Evolutionary conservation across 768 basidiomycete genomes (phyloP).

Genomic region (Termitomyces sp.): DNA sequence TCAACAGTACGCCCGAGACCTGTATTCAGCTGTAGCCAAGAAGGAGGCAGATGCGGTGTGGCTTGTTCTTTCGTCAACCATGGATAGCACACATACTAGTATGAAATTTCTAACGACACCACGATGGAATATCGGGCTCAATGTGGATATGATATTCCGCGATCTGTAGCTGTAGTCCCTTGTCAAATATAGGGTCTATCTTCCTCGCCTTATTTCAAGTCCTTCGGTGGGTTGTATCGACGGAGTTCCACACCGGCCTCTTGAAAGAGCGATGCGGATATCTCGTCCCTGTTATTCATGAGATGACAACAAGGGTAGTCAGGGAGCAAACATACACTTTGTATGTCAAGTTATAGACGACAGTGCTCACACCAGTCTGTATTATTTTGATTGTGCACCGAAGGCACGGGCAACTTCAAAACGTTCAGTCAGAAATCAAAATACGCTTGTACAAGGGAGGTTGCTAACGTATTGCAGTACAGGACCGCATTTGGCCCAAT

Average conservation of each 20-base stretch:
- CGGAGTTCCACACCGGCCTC: constrained; percentile 81
- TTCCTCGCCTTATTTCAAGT: constrained; percentile 17
- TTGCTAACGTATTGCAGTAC: constrained; percentile 93
- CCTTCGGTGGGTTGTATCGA: constrained; percentile 45
- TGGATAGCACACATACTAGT: constrained; percentile 31
- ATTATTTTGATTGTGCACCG: constrained; percentile 96
- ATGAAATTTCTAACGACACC: constrained; percentile 45
- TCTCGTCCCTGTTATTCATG: constrained; percentile 56
- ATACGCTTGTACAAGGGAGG: background rate
- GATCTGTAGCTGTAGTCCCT: background rate
- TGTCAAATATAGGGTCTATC: background rate
- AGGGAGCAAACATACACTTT: constrained; percentile 65
- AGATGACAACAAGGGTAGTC: background rate
- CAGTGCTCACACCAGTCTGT: constrained; percentile 85
- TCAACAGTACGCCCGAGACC: constrained; percentile 52
- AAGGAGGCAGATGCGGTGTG: constrained; percentile 82
- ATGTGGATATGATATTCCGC: constrained; percentile 30
- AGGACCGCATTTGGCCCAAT: constrained; percentile 79
- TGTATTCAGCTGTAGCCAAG: constrained; percentile 56
- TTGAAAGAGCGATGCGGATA: constrained; percentile 69
- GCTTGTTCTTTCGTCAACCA: constrained; percentile 62
- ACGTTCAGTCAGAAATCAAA: background rate
- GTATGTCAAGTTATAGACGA: constrained; percentile 93
- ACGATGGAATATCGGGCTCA: constrained; percentile 59
- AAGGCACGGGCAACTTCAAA: constrained; percentile 89